Base-by-base conservation (phyloP, 192 early-diverging fungal genomes). In the Umbelopsis sp. region DNA sequence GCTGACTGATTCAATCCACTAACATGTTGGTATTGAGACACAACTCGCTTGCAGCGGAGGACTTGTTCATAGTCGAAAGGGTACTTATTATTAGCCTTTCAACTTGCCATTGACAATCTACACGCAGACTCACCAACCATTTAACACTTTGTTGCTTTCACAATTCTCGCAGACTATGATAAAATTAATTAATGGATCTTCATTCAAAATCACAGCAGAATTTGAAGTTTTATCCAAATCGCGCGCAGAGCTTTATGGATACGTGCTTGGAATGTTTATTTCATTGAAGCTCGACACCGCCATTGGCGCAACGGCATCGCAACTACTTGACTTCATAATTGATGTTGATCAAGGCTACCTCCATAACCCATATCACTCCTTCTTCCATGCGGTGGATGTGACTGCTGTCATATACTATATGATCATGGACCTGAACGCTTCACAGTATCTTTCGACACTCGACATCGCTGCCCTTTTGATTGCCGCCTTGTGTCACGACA, bases 371-470 rank as follows among this genome's bases (percentile, higher is more conserved):
- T 97, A 97, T 70, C 95, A 97, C 78, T 93, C 92, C 9, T 97
- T 95, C 72, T 91, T 91, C 74, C 95, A 97, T 71, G 94, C 94
- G 20, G 86, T 92, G 3, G 95, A 97, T 81, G 93, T 97, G 5
- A 88, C 90, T 2, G 89, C 88, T 50, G 89, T 95, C 71, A 83
- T 95, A 9, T 93, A 89, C 75, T 92, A 91, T 67, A 87, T 92
- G 68, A 80, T 96, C 14, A 79, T 76, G n/a, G 87, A 94, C 54
- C 79, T 95, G 77, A 85, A 84, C 29, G 86, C 90, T 0, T 78
- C 81, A 1, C 82, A 89, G 20, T 91, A 92, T 62, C 74, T 94
- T 8, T 84, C 86, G 16, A 78, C 85, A 17, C 83, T 89, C 22
- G 93, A 95, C 66, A 85, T 91, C 70, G 88, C 90, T 12, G 85